A percentile compares a stretch with the other conserved stretches of the same genome.
Conservation (phyloP, 441 rosid genomes). For the Populus hybrid region DNA sequence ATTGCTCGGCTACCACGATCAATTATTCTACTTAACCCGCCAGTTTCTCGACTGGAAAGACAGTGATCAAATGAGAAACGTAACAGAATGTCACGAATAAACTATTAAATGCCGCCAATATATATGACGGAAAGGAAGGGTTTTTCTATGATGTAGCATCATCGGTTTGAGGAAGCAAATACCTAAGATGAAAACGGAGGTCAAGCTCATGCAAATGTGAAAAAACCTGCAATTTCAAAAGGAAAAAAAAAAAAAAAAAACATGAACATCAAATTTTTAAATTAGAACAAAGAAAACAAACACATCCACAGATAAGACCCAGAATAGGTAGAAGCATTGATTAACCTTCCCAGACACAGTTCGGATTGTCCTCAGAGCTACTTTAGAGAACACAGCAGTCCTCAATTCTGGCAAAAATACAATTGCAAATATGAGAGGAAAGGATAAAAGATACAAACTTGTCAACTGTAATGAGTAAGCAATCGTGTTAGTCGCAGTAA, state of each 20-base stretch:
- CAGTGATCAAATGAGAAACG: conserved; percentile 12
- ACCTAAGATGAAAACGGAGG: conserved; percentile 87
- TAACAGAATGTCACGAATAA: conserved; percentile 17
- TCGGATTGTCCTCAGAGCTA: conserved; percentile 77
- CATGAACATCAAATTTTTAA: background rate
- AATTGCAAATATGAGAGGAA: background rate
- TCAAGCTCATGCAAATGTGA: conserved; percentile 87
- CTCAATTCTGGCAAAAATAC: conserved; percentile 60
- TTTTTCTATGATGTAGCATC: background rate
- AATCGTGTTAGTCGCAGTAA: background rate
- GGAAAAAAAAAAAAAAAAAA: background rate
- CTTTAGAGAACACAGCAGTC: conserved; percentile 87
- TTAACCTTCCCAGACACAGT: conserved; percentile 78
- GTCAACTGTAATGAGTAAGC: too few species aligned
- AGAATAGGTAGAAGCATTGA: background rate
- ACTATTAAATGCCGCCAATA: conserved; percentile 3
- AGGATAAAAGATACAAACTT: background rate
- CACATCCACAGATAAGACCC: background rate
- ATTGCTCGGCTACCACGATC: conserved; percentile 95
- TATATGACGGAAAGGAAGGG: background rate
- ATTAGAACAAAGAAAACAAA: background rate
- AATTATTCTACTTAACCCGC: conserved; percentile 77
- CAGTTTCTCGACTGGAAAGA: conserved; percentile 82
- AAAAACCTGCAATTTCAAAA: conserved; percentile 59
- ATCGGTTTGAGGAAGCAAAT: conserved; percentile 8